Base-by-base conservation (phyloP, 2,329 filamentous ascomycete species). In the Penicillium italicum region DNA sequence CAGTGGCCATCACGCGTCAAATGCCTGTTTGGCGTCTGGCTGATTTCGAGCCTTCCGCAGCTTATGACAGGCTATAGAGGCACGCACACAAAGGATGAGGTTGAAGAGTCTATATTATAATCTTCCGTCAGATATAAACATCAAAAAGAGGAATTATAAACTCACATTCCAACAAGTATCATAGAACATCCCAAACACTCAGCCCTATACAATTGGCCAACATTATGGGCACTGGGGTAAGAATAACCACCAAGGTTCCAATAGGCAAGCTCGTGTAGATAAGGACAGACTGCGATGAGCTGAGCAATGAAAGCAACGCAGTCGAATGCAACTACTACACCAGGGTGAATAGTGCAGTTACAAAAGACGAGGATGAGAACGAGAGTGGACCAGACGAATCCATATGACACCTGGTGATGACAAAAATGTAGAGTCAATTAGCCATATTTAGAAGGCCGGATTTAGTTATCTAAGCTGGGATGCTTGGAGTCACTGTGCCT, bases 281-380 rank as follows among this genome's bases (percentile, higher is more conserved):
- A 31, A 14, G 57, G 51, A 16, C 43, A 40, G 9, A 58, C 46
- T 3, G 58, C 57, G 9, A 56, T 59, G 0, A 62, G 41, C 37
- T 61, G 60, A 0, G 50, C 58, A 20, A 52, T 7, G 11, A 58
- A 53, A 5, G 58, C 48, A 20, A 61, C 24, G 34, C 50, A 53
- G 37, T 62, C 60, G 11, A 61, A 61, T 10, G 56, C 45, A 12
- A 61, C 50, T 33, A 36, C 52, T 7, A 53, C 38, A 4, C 56
- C 58, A 2, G 60, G 60, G n/a, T 51, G 60, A 0, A 62, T 33
- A 46, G 59, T 26, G 36, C 56, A 53, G 40, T 58, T 51, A 57
- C 60, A 61, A 45, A 62, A 18, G 34, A 63, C 14, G 53, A 62
- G 44, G 51, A 66, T 36, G 28, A 64, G 16, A 48, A 62, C 44